These are phyloP conservation scores for Eucalyptus rudis DNA, from an alignment of 345 rosid genomes.

Conservation along the genomic window DNA sequence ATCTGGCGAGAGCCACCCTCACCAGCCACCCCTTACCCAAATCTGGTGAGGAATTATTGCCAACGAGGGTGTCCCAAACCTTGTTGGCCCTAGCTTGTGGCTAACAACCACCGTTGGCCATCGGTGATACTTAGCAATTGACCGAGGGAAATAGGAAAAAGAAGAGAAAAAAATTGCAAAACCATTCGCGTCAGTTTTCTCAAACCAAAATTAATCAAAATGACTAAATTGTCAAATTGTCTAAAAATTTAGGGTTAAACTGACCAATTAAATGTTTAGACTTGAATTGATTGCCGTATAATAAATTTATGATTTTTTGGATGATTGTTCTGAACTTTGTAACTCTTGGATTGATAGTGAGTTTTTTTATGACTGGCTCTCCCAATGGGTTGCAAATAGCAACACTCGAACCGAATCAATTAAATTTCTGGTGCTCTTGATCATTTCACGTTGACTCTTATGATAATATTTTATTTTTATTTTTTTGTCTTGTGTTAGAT, in stretches of 20 bases:
- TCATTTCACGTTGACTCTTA: too few relatives aligned
- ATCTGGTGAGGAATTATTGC: not conserved
- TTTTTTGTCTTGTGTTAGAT: not conserved
- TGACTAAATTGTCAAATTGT: not conserved
- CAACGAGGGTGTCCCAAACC: not conserved
- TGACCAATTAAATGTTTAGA: not conserved
- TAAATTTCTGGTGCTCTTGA: too few relatives aligned
- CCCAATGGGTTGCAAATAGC: too few relatives aligned
- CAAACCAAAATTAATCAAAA: rapidly evolving
- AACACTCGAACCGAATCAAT: too few relatives aligned
- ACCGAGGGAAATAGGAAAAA: not conserved
- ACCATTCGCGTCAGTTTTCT: rapidly evolving
- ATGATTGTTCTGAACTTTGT: too few relatives aligned
- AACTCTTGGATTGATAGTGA: too few relatives aligned
- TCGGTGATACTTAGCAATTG: rapidly evolving
- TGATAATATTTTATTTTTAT: too few relatives aligned
- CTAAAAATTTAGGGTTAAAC: not conserved
- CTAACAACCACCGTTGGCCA: rapidly evolving
- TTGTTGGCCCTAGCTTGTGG: not conserved
- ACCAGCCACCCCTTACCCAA: not conserved
- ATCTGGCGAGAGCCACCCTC: not conserved
- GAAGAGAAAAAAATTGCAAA: not conserved
- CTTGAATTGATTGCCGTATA: too few relatives aligned
- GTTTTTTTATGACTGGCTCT: too few relatives aligned
- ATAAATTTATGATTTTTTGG: too few relatives aligned